These are phyloP conservation scores for Sambucus nigra DNA, from an alignment of 129 eudicot genomes.

Conservation along the genomic window DNA sequence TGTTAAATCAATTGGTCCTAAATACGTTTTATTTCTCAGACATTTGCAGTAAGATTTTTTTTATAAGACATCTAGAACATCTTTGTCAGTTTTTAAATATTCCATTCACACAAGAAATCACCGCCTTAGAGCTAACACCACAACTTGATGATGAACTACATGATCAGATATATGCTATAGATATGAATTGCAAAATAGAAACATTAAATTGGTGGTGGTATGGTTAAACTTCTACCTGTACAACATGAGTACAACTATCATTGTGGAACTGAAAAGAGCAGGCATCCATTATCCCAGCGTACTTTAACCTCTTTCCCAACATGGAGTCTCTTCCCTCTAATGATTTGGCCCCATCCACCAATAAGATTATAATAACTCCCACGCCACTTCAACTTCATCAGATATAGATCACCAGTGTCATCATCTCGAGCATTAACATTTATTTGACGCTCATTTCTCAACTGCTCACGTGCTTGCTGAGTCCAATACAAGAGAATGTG, in stretches of 20 bases:
- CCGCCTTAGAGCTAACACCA: too few species aligned
- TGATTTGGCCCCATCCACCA: constrained; percentile 26
- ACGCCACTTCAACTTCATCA: constrained; percentile 28
- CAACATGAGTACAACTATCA: constrained; percentile 29
- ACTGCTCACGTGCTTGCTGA: constrained; percentile 69
- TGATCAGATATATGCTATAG: too few species aligned
- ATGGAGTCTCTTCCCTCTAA: constrained; percentile 63
- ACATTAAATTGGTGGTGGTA: too few species aligned
- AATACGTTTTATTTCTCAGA: too few species aligned
- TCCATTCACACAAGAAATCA: too few species aligned
- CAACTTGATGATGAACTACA: too few species aligned
- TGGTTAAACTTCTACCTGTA: constrained; percentile 30
- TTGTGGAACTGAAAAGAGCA: constrained; percentile 69
- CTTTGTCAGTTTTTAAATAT: too few species aligned
- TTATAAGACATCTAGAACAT: too few species aligned
- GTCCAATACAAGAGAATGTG: constrained; percentile 71
- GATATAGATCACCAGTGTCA: constrained; percentile 56
- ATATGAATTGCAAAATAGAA: too few species aligned
- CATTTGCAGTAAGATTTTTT: too few species aligned
- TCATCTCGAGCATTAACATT: constrained; percentile 60
- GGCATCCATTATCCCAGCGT: constrained; percentile 71
- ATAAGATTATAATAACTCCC: constrained; percentile 4
- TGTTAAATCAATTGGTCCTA: too few species aligned
- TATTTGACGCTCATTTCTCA: constrained; percentile 61
- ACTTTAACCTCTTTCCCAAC: constrained; percentile 77